Evolutionary conservation across 2,329 filamentous ascomycete species (phyloP).

Genomic region (Hymenoscyphus repandus): DNA sequence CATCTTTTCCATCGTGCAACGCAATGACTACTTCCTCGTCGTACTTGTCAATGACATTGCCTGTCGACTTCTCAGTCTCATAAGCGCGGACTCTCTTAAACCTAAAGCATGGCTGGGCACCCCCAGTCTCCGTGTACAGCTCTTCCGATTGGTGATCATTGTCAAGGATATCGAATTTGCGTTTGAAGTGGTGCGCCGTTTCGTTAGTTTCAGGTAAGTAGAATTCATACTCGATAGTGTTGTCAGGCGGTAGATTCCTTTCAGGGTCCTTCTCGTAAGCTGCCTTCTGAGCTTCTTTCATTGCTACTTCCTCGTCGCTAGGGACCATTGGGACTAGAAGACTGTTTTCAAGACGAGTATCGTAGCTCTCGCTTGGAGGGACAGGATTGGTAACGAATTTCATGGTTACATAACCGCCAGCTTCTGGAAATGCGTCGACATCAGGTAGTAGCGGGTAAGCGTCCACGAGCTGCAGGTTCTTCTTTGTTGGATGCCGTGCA

Average conservation of each 20-base stretch:
- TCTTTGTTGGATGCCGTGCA: constrained; percentile 54
- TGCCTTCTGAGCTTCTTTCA: constrained; percentile 42
- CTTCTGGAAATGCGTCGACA: constrained; percentile 63
- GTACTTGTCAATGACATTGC: constrained; percentile 52
- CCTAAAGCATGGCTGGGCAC: constrained; percentile 47
- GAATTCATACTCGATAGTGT: constrained; percentile 61
- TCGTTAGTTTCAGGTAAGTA: constrained; percentile 49
- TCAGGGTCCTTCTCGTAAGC: constrained; percentile 52
- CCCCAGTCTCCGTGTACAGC: constrained; percentile 49
- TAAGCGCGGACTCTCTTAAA: constrained; percentile 60
- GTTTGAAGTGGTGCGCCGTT: constrained; percentile 50
- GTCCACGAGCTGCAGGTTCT: constrained; percentile 51
- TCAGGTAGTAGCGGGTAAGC: constrained; percentile 60
- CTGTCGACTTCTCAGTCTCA: constrained; percentile 55
- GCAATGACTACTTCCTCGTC: constrained; percentile 58
- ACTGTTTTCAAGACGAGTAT: constrained; percentile 55
- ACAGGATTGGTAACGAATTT: constrained; percentile 65
- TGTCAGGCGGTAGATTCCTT: constrained; percentile 50
- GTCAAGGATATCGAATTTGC: constrained; percentile 55
- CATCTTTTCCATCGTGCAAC: constrained; percentile 49
- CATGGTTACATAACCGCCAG: constrained; percentile 63
- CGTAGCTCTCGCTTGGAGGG: constrained; percentile 46
- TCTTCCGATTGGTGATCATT: constrained; percentile 47
- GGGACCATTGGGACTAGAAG: constrained; percentile 56
- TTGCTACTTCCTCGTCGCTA: constrained; percentile 48